Evolutionary conservation across 1,284 basidiomycete species (phyloP), one percentile per base, ranked within the genome.

Genomic region (Tausonia pullulans): DNA sequence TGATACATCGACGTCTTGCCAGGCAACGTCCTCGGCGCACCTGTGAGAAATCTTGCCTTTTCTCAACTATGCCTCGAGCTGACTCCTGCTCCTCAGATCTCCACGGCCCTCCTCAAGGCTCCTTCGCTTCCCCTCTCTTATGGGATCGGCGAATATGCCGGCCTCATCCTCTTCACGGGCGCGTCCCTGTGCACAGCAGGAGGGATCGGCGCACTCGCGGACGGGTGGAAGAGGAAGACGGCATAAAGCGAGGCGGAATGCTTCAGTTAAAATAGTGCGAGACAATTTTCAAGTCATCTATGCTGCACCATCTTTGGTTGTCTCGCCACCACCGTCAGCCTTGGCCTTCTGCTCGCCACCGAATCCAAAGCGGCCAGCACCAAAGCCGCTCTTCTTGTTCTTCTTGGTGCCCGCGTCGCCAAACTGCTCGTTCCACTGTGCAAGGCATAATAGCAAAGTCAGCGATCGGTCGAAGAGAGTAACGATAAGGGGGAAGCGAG

Each of bases 401-500:
- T 70, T 68, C 62, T 70, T 67, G 44, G 68, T 76, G 6, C 74
- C 76, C 7, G 76, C 74, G 62, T 93, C 90, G 44, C 90, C 91
- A 74, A 91, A 94, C 73, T 92, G 87, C 55, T 91, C 87, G 67
- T 93, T 91, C 90, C 90, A 95, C 76, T 72, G 56, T 8, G 49
- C 2, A 10, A 44, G 52, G n/a, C 14, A 3, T n/a, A 58, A 4
- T 6, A 45, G 41, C 14, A 14, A 43, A 7, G 50, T 53, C 8
- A 50, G 49, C 3, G n/a, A 39, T 11, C 11, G 52, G 13, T 39
- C 9, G 54, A 56, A 40, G 53, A 50, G 5, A 51, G 40, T 6
- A 8, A 27, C 43, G 41, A 50, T 8, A 61, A 3, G 14, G 27
- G 39, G 40, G 45, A 8, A 43, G 8, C 5, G 52, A 46, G 45